Percentiles rank a stretch among this genome's conserved stretches.
Evolutionary conservation across 768 basidiomycete genomes (phyloP).

Genomic region (Trametes sanguinea): DNA sequence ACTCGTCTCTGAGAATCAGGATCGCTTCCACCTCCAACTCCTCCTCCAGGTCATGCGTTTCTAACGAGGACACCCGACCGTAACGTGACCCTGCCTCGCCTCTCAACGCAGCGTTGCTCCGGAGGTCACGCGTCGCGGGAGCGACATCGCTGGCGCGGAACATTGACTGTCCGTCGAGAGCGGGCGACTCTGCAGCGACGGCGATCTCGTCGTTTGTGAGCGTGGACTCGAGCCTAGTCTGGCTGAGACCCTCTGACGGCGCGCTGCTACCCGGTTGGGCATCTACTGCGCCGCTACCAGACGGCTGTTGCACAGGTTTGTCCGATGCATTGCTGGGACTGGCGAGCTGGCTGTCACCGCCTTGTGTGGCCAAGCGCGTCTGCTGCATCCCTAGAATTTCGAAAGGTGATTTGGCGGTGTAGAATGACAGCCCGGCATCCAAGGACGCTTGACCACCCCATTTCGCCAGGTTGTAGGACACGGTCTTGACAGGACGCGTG

Average conservation of each 20-base stretch:
- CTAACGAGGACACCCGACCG: neutral
- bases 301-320: too few relatives aligned
- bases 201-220: neutral
- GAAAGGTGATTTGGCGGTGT: neutral
- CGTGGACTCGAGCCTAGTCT: neutral
- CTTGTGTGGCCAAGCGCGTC: neutral
- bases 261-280: neutral
- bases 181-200: neutral
- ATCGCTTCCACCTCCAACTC: conserved; percentile 13
- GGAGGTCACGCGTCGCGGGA: conserved; percentile 1
- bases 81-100: neutral
- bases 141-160: conserved; percentile 1
- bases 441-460: neutral
- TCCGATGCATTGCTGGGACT: neutral
- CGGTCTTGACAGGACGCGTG: conserved; percentile 12
- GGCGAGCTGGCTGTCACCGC: neutral
- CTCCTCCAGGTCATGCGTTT: conserved; percentile 1
- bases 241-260: neutral
- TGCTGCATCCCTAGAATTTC: neutral
- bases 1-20: neutral
- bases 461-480: conserved; percentile 9
- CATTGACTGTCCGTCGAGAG: neutral
- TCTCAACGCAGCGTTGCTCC: neutral
- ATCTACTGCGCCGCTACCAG: neutral
- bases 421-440: neutral